A percentile compares a stretch with the other conserved stretches of the same genome.
Evolutionary conservation across 106 monocot species (phyloP).

Genomic region (Phalaenopsis aphrodite): DNA sequence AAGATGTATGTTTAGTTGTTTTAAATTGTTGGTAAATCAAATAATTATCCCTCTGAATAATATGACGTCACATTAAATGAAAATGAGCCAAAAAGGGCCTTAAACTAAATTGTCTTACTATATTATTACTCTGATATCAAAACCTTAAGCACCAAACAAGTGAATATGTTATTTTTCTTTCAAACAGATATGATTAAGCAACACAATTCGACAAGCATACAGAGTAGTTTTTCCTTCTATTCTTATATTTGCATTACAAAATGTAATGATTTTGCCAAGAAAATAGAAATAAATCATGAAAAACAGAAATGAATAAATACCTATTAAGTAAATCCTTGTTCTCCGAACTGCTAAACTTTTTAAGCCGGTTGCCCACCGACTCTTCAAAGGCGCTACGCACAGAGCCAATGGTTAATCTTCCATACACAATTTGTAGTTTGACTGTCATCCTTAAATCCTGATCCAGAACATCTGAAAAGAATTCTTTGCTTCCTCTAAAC

Average conservation of each 20-base stretch:
- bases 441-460: conserved; percentile 69
- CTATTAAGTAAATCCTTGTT: conserved; percentile 76
- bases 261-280: neutral
- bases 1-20: no score
- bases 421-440: conserved; percentile 86
- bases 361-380: conserved; percentile 67
- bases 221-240: neutral
- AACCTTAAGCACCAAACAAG: no score
- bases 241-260: neutral
- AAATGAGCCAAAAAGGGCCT: no score
- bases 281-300: neutral
- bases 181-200: neutral
- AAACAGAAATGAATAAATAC: conserved; percentile 22
- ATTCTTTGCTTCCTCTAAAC: conserved; percentile 43
- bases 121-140: neutral
- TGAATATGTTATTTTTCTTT: no score
- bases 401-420: conserved; percentile 74
- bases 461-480: conserved; percentile 55
- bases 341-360: conserved; percentile 56
- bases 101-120: neutral
- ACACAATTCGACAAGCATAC: neutral
- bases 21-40: no score
- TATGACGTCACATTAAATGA: no score
- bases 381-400: conserved; percentile 89
- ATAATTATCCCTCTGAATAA: no score